Percentiles rank a stretch among this genome's conserved stretches.
Conservation (phyloP, 2,329 filamentous ascomycete species). For the Sclerotinia borealis region DNA sequence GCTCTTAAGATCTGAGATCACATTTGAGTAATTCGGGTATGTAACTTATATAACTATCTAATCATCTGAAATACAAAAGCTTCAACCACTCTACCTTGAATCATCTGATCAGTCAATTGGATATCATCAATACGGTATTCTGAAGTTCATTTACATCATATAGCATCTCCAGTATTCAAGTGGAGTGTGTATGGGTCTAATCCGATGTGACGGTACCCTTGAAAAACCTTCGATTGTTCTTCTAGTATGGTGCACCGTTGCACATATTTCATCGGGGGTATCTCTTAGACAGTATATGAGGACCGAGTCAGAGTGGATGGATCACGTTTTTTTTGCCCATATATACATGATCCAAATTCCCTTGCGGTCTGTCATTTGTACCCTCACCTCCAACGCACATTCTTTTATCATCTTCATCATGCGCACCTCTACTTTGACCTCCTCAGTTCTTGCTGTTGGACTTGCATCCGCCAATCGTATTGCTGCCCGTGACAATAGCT, state of each 20-base stretch:
- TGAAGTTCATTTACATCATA: neutral
- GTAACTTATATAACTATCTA: neutral
- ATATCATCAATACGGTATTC: neutral
- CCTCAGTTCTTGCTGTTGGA: neutral
- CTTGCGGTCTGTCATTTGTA: too few species aligned
- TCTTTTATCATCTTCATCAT: conserved; percentile 1
- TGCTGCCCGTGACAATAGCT: neutral
- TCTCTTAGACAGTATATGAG: neutral
- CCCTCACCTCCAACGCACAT: neutral
- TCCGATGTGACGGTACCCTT: neutral
- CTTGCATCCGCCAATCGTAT: neutral
- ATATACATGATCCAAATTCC: neutral
- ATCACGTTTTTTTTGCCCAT: neutral
- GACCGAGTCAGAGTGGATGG: neutral
- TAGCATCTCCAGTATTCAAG: neutral
- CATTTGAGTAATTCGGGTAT: neutral
- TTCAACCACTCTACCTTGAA: neutral
- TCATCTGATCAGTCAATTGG: neutral
- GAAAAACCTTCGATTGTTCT: neutral
- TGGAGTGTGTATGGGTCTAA: neutral
- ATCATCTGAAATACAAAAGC: neutral
- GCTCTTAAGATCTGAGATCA: neutral
- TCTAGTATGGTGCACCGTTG: neutral
- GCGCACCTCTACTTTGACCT: conserved; percentile 1
- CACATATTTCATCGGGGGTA: neutral